Evolutionary conservation across 805 yeast species (phyloP).

Genomic region (Cyberlindnera americana): DNA sequence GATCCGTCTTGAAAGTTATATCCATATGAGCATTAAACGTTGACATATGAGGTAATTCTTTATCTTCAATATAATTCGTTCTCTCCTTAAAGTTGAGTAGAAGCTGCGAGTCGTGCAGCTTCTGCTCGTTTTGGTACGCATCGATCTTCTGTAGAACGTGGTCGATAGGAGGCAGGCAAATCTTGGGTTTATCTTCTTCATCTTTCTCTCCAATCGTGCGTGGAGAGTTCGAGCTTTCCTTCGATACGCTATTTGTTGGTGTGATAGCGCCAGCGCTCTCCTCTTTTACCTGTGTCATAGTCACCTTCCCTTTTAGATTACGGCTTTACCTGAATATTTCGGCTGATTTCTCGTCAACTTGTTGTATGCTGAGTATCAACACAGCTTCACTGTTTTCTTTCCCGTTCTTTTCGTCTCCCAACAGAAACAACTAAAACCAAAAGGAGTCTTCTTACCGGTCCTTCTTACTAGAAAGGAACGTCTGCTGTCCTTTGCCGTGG

Average conservation of each 20-base stretch:
- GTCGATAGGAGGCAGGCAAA: constrained; percentile 25
- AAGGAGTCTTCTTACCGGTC: too few relatives aligned
- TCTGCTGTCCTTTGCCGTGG: too few relatives aligned
- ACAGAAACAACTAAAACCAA: too few relatives aligned
- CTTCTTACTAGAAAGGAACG: too few relatives aligned
- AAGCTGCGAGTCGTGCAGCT: constrained; percentile 28
- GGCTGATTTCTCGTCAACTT: too few relatives aligned
- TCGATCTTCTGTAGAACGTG: constrained; percentile 26
- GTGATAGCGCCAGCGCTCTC: neutral
- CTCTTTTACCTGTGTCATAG: too few relatives aligned
- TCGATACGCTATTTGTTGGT: neutral
- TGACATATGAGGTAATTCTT: constrained; percentile 1
- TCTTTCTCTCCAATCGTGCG: neutral
- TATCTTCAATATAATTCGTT: constrained; percentile 3
- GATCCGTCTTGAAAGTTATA: constrained; percentile 4
- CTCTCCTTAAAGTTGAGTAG: constrained; percentile 23
- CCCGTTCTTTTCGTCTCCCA: too few relatives aligned
- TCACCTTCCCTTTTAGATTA: too few relatives aligned
- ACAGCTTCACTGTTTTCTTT: too few relatives aligned
- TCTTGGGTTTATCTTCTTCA: neutral
- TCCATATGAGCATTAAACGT: constrained; percentile 15
- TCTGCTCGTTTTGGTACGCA: constrained; percentile 27
- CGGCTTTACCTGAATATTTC: too few relatives aligned
- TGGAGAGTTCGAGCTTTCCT: neutral
- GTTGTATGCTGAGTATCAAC: too few relatives aligned